A percentile compares a stretch with the other conserved stretches of the same genome.
phyloP scores from a whole-genome alignment of 73 alveolate genomes.

The Paramecium pentaurelia region DNA sequence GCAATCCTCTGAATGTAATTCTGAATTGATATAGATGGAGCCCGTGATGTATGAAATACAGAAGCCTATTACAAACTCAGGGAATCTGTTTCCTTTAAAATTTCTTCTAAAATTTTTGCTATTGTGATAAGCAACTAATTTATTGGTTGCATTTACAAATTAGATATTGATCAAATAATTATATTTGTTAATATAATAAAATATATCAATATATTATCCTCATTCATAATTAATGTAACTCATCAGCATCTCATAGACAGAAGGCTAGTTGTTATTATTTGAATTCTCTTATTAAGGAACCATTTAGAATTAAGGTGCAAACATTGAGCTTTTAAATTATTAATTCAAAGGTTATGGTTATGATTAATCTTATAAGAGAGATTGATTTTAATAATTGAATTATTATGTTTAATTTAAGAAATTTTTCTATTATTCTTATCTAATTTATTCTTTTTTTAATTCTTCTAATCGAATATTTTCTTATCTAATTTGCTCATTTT shows the following conservation, averaged over 20 bases:
- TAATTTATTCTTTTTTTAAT: background rate
- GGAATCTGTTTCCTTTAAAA: background rate
- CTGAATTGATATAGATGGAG: slow-evolving; percentile 67
- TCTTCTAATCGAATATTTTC: background rate
- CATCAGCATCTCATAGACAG: background rate
- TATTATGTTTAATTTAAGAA: background rate
- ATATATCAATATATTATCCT: background rate
- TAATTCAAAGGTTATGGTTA: background rate
- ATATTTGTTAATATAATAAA: background rate
- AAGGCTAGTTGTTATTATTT: background rate
- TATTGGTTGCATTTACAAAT: background rate
- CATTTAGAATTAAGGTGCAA: background rate
- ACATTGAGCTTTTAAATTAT: background rate
- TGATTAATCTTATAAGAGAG: background rate
- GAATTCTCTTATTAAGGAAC: background rate
- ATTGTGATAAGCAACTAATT: background rate
- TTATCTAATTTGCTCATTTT: background rate
- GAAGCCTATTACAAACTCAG: background rate
- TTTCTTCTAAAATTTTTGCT: slow-evolving; percentile 9
- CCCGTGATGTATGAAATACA: slow-evolving; percentile 23
- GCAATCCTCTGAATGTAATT: slow-evolving; percentile 68
- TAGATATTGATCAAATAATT: background rate
- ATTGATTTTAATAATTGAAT: background rate
- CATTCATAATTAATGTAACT: background rate
- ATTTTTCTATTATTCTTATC: background rate